A percentile compares a stretch with the other conserved stretches of the same genome.
These are phyloP conservation scores for Aegilops bicornis DNA, from an alignment of 176 grass and related monocot species.

Conservation along the genomic window DNA sequence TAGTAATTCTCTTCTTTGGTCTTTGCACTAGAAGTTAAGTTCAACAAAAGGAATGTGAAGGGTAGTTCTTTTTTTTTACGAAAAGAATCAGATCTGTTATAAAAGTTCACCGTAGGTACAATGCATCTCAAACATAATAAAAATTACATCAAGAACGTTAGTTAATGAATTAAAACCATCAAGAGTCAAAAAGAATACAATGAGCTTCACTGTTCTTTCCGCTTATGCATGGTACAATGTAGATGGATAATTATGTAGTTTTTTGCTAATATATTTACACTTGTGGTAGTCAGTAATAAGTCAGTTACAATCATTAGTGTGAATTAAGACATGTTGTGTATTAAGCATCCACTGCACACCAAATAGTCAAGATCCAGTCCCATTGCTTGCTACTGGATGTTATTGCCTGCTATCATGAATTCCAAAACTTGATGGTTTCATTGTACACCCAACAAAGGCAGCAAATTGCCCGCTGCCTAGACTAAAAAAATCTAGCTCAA, in stretches of 20 bases:
- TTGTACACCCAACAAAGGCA: neutral
- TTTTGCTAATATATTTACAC: neutral
- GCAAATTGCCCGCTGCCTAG: neutral
- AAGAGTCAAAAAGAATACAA: neutral
- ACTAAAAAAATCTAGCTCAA: neutral
- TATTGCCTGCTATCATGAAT: neutral
- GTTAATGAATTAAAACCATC: neutral
- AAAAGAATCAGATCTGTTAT: too few species aligned
- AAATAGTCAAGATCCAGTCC: neutral
- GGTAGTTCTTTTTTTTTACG: too few species aligned
- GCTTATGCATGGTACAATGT: neutral
- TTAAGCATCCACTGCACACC: neutral
- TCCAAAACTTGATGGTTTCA: neutral
- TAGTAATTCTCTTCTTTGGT: neutral
- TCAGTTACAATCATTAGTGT: neutral
- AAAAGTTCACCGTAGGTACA: too few species aligned
- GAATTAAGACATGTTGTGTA: neutral
- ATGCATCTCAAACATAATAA: too few species aligned
- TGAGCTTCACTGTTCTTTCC: neutral
- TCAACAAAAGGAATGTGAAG: too few species aligned
- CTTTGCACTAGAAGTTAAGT: too few species aligned
- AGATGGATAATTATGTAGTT: neutral
- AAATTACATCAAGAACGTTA: too few species aligned
- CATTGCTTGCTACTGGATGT: neutral
- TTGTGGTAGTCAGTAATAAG: neutral